Base-by-base conservation (phyloP, 2,329 filamentous ascomycete genomes). In the Aspergillus hortae region DNA sequence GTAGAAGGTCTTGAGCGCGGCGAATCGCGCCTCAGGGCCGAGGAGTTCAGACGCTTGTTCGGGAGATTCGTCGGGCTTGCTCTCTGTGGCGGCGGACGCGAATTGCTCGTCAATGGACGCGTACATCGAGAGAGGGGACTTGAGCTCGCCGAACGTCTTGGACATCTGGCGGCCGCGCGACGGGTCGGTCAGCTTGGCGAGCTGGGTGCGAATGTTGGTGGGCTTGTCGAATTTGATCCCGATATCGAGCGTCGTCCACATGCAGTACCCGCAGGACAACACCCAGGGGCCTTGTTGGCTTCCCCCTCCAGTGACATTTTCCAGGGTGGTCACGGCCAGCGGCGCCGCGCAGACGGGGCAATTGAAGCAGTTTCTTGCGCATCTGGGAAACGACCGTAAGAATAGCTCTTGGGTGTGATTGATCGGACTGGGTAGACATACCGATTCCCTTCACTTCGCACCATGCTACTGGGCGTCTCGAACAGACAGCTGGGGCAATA, bases 401-500 rank as follows among this genome's bases (percentile, higher is more conserved):
- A n/a, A 14, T 35, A 14, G n/a, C 33, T 30, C 27, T 42, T 42
- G 36, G 25, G 33, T 19, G 9, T 23, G 9, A 11, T 23, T 5
- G 15, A 25, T n/a, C 21, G 21, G 21, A 44, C n/a, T 15, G 12
- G 12, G 12, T 32, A 12, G 25, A 71, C 77, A 54, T 80, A 95
- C 90, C 91, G 85, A 73, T 96, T 96, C 41, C 92, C 92, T 66
- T 99, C 94, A 62, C 86, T 89, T 73, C 92, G 91, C 43, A 97
- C 84, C 65, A 90, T 91, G 66, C 90, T 95, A 69, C 89, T 95
- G 4, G 92, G 91, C 30, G 96, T 92, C 72, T 99, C 94, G 65
- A 99, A 97, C 52, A 99, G 75, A 69, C 94, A 99, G 68, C 85
- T 92, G 4, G 94, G 94, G 65, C 94, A 99, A 73, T 90, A 99